phyloP scores from a whole-genome alignment of 495 filamentous ascomycete species.

The Penicillium atrosanguineum region DNA sequence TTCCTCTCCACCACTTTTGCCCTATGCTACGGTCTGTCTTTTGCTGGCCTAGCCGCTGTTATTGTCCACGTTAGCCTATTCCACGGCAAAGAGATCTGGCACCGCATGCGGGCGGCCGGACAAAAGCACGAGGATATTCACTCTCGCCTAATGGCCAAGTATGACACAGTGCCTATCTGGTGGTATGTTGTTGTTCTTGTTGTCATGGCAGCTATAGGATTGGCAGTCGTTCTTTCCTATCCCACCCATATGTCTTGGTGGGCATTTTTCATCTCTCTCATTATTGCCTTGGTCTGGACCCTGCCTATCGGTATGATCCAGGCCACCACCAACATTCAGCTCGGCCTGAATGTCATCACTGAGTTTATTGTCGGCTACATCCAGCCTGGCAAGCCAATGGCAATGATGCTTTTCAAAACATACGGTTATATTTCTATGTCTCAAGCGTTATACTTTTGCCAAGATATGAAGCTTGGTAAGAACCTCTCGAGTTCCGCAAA shows the following conservation, averaged over 20 bases:
- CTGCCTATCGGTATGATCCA: slow-evolving; percentile 54
- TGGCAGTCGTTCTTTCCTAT: slow-evolving; percentile 53
- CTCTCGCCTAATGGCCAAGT: slow-evolving; percentile 58
- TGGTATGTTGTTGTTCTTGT: slow-evolving; percentile 57
- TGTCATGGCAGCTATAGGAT: slow-evolving; percentile 47
- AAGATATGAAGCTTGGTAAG: slow-evolving; percentile 50
- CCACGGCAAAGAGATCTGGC: slow-evolving; percentile 54
- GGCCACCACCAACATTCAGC: slow-evolving; percentile 52
- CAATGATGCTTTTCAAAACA: slow-evolving; percentile 66
- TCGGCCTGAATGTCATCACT: slow-evolving; percentile 58
- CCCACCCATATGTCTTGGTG: slow-evolving; percentile 51
- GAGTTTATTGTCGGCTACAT: slow-evolving; percentile 67
- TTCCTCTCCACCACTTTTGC: slow-evolving; percentile 61
- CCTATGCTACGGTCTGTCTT: slow-evolving; percentile 58
- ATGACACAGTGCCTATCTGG: slow-evolving; percentile 58
- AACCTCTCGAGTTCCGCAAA: no score
- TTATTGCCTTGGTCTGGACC: slow-evolving; percentile 50
- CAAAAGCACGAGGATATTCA: slow-evolving; percentile 67
- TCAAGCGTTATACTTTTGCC: slow-evolving; percentile 52
- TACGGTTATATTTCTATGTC: slow-evolving; percentile 58
- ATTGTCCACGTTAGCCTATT: slow-evolving; percentile 56
- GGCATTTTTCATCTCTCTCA: slow-evolving; percentile 51
- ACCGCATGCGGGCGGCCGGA: slow-evolving; percentile 44
- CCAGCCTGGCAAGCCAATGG: slow-evolving; percentile 57
- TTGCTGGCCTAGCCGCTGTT: slow-evolving; percentile 55